Evolutionary conservation across 495 filamentous ascomycete species (phyloP), one percentile per base, ranked within the genome.

Genomic region (Penicillium herquei): DNA sequence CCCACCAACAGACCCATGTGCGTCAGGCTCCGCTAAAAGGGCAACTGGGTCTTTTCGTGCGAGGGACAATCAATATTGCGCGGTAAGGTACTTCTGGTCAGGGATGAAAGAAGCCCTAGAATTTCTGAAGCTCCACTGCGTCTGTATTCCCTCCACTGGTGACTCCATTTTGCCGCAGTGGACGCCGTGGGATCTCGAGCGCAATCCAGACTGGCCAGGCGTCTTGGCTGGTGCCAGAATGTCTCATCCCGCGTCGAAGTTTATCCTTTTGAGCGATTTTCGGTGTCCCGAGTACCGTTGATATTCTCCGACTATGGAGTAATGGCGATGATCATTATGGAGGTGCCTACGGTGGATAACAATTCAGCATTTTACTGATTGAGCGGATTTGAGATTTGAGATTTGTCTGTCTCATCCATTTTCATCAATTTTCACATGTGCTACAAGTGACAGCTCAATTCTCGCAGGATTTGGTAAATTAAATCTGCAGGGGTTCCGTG

Each of bases 401-500:
- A 9, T 44, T 26, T 17, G 16, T 31, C 13, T 31, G n/a, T n/a
- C n/a, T n/a, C n/a, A n/a, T n/a, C 21, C 1, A 26, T 26, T 26
- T 26, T 26, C 4, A 26, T n/a, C 21, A 26, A 26, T 26, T 26
- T 4, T 26, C 21, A 26, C 21, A 14, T 46, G 14, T 31, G 31
- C 43, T 31, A 12, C 14, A 13, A 37, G 7, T 26, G 39, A 41
- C 12, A 13, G 39, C 39, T 10, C 43, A 32, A 46, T 46, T 46
- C 31, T 17, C 26, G 26, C 14, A 46, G 43, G 7, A 6, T 30
- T 46, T n/a, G 43, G 26, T 26, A 46, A 46, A 46, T 46, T 46
- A 46, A 46, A 46, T 13, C 10, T 31, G 26, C 12, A 31, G 41
- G 21, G 37, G 42, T 14, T 35, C 57, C 52, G 21, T 55, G 57